Evolutionary conservation across 2,329 filamentous ascomycete genomes (phyloP), one percentile per base, ranked within the genome.

Genomic region (Cordyceps pruinosa): DNA sequence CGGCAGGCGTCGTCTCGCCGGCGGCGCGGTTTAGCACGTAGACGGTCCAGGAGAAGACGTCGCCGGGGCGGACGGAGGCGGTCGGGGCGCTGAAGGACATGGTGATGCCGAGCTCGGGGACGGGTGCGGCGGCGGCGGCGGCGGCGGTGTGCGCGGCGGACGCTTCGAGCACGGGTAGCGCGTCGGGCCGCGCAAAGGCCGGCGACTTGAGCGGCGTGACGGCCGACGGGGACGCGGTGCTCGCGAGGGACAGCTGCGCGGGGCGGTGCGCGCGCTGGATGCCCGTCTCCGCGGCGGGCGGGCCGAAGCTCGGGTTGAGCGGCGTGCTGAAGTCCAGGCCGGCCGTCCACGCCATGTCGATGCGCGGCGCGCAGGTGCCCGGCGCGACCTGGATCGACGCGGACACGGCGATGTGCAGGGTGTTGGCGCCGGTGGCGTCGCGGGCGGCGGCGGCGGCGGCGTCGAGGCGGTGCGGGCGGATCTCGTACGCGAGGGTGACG

Each of bases 11-110:
- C 60, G 57, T 66, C 71, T 28, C 73, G n/a, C n/a, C n/a, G 78
- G 41, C 75, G 73, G 81, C 83, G 49, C 86, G 83, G 69, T 93
- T 94, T 61, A 90, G 86, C 37, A 92, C 84, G 65, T 90, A 88
- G 17, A 92, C 79, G 34, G 80, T 81, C 85, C 89, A 90, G 41
- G 76, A 75, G 68, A 94, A 91, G 50, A 84, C 76, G 46, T 88
- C 78, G 37, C 87, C 87, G 0, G 84, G 79, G 58, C 75, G 77
- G 25, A 89, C 76, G 54, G 79, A 75, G 23, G 71, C 66, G 13
- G 70, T 59, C 34, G 87, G 87, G 0, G 81, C 84, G 6, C 80
- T 82, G 66, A 94, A 86, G 41, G 87, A 90, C 73, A 93, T 84
- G 35, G 86, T 89, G 58, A 93, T 81, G 58, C 87, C 88, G 51